phyloP scores from a whole-genome alignment of 2,329 filamentous ascomycete species.

The Bipolaris oryzae region DNA sequence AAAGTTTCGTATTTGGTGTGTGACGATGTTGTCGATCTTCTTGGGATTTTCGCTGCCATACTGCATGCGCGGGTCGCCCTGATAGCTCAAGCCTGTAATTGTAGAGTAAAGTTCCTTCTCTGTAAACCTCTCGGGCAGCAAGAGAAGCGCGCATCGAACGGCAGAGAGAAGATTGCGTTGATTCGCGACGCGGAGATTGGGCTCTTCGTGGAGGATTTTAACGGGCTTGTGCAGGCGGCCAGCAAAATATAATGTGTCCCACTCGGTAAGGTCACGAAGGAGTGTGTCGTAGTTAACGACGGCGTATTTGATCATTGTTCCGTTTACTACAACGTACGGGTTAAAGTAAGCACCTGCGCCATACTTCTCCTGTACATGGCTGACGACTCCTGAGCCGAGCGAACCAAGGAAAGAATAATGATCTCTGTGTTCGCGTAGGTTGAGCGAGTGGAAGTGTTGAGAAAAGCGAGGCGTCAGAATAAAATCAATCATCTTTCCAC shows the following conservation, averaged over 20 bases:
- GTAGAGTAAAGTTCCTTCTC: conserved; percentile 88
- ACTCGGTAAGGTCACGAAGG: conserved; percentile 82
- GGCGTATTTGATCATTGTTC: conserved; percentile 95
- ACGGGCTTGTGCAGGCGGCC: conserved; percentile 96
- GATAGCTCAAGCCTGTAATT: conserved; percentile 90
- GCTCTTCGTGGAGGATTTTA: conserved; percentile 95
- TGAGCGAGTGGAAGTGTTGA: conserved; percentile 96
- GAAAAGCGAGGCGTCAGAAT: conserved; percentile 94
- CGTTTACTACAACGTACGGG: conserved; percentile 91
- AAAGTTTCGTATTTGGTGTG: conserved; percentile 89
- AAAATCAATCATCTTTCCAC: conserved; percentile 97
- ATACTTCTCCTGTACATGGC: conserved; percentile 81
- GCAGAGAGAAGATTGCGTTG: conserved; percentile 95
- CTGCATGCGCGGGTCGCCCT: conserved; percentile 95
- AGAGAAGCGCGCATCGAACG: conserved; percentile 83
- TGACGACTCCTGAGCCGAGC: conserved; percentile 83
- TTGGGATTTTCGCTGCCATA: conserved; percentile 87
- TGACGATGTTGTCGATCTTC: conserved; percentile 94
- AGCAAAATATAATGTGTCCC: conserved; percentile 96
- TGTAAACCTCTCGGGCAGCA: conserved; percentile 82
- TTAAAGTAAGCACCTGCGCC: conserved; percentile 98
- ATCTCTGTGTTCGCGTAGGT: conserved; percentile 83
- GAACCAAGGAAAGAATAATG: conserved; percentile 89
- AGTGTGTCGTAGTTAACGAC: conserved; percentile 94
- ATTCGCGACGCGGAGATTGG: conserved; percentile 88